Conservation (phyloP, 2,329 filamentous ascomycete genomes). For the Venturia nashicola region DNA sequence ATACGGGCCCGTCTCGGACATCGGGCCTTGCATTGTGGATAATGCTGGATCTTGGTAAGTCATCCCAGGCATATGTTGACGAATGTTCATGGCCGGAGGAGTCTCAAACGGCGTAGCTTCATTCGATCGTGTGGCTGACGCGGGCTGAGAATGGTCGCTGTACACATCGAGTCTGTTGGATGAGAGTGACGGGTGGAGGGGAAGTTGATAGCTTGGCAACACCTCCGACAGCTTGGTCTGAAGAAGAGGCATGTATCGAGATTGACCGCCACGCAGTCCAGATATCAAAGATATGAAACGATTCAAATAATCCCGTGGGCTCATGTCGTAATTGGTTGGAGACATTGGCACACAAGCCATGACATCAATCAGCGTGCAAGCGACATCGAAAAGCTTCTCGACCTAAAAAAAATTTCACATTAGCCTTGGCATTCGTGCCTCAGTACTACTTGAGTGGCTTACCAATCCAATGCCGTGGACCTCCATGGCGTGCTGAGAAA, state of each 20-base stretch:
- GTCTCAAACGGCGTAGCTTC: constrained; percentile 3
- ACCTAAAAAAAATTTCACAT: constrained; percentile 34
- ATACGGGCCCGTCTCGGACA: constrained; percentile 2
- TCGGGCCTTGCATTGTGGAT: not conserved
- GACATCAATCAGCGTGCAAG: constrained; percentile 60
- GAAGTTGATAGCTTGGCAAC: constrained; percentile 7
- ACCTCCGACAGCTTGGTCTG: constrained; percentile 44
- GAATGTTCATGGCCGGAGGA: not conserved
- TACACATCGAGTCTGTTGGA: constrained; percentile 6
- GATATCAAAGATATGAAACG: constrained; percentile 55
- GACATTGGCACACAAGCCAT: constrained; percentile 50
- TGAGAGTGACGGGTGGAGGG: constrained; percentile 1
- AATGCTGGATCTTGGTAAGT: constrained; percentile 2
- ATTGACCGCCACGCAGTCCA: constrained; percentile 60
- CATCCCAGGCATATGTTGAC: constrained; percentile 3
- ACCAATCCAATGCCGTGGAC: constrained; percentile 63
- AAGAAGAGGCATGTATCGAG: constrained; percentile 65
- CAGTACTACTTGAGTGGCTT: constrained; percentile 23
- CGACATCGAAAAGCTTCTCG: constrained; percentile 69
- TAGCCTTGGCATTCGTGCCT: not conserved
- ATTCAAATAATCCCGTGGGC: constrained; percentile 62
- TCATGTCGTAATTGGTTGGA: constrained; percentile 44
- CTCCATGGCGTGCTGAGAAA: constrained; percentile 62
- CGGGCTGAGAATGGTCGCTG: not conserved
- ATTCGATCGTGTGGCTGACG: not conserved